Percentiles rank a stretch among this genome's conserved stretches.
Evolutionary conservation across 2,329 filamentous ascomycete species (phyloP).

Genomic region (Colletotrichum lentis): DNA sequence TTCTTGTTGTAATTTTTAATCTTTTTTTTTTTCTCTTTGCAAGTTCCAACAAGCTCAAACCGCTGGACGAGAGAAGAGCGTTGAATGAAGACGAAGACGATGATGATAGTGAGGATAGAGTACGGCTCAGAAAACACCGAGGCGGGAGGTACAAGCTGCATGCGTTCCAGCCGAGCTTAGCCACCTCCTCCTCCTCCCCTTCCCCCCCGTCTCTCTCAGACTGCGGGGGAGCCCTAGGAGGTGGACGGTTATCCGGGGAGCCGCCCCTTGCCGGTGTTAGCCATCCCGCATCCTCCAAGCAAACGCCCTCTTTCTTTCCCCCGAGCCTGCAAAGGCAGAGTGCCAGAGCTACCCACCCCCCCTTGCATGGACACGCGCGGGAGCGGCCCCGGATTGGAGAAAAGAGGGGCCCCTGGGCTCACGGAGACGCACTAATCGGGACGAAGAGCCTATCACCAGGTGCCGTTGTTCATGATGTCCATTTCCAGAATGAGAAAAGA

Average conservation of each 20-base stretch:
- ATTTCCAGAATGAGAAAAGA: no score
- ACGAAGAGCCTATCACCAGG: neutral
- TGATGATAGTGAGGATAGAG: no score
- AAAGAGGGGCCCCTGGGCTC: slow-evolving; percentile 17
- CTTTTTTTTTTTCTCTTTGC: neutral
- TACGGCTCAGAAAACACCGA: no score
- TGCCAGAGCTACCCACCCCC: no score
- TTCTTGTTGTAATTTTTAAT: neutral
- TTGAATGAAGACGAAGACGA: neutral
- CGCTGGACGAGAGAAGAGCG: neutral
- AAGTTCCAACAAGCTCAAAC: slow-evolving; percentile 36
- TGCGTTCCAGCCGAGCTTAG: slow-evolving; percentile 21
- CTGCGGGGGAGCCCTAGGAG: slow-evolving; percentile 8
- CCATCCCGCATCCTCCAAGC: slow-evolving; percentile 37
- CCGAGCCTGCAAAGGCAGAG: no score
- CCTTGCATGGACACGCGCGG: slow-evolving; percentile 25
- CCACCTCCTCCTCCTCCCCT: neutral
- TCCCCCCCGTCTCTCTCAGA: slow-evolving; percentile 14
- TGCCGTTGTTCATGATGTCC: neutral
- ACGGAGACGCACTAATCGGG: neutral
- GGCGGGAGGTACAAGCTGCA: neutral
- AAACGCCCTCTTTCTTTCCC: no score
- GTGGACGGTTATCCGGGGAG: slow-evolving; percentile 42
- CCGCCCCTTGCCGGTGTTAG: slow-evolving; percentile 49
- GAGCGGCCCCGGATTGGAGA: slow-evolving; percentile 28